phyloP scores from a whole-genome alignment of 75 land plant genomes.

The Cupressus sempervirens region DNA sequence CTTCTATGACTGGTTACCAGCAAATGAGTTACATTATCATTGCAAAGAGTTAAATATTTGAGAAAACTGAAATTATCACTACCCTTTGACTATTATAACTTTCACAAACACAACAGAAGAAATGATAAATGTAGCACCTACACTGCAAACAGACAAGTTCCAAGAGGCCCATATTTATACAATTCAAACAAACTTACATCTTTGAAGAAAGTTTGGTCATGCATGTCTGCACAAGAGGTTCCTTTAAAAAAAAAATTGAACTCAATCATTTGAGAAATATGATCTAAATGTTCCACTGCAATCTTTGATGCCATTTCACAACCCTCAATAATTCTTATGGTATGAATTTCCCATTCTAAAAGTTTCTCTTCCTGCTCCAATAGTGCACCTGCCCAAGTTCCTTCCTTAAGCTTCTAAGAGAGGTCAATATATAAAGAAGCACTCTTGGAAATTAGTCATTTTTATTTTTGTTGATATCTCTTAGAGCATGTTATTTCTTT shows the following conservation, averaged over 20 bases:
- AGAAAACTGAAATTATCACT: too few species aligned
- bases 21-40: not conserved
- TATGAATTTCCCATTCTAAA: conserved; percentile 93
- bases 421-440: too few species aligned
- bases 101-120: not conserved
- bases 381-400: conserved; percentile 50
- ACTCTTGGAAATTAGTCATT: too few species aligned
- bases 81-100: not conserved
- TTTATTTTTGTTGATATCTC: too few species aligned
- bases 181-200: conserved; percentile 50
- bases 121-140: not conserved
- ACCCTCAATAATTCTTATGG: conserved; percentile 94
- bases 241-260: conserved; percentile 47
- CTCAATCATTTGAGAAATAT: conserved; percentile 71
- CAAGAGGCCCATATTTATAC: not conserved
- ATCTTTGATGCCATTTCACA: conserved; percentile 95
- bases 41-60: not conserved
- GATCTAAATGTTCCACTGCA: conserved; percentile 79
- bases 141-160: not conserved
- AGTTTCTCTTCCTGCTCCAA: conserved; percentile 92
- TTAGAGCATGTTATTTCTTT: too few species aligned
- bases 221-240: conserved; percentile 90
- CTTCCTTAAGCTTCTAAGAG: too few species aligned
- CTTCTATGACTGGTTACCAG: not conserved
- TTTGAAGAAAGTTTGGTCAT: conserved; percentile 98